Conservation (phyloP, 1,284 basidiomycete species). For the Hemileia vastatrix region DNA sequence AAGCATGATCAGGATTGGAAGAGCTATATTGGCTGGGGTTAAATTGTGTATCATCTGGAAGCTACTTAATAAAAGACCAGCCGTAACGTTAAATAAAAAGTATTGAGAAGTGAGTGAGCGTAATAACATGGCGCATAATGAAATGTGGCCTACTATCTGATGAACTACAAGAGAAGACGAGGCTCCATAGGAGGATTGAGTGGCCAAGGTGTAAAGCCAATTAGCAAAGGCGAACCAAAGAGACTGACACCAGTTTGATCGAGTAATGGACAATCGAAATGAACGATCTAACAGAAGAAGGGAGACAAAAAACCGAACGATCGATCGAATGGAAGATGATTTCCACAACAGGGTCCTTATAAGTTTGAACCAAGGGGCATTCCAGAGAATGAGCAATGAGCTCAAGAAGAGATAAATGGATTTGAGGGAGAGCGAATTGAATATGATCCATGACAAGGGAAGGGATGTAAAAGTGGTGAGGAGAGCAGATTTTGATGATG, state of each 20-base stretch:
- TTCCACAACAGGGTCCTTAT: constrained; percentile 39
- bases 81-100: neutral
- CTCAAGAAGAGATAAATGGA: constrained; percentile 36
- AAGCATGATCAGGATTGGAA: constrained; percentile 13
- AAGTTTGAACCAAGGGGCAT: constrained; percentile 39
- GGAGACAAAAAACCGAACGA: constrained; percentile 27
- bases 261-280: neutral
- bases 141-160: neutral
- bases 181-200: neutral
- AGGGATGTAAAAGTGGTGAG: constrained; percentile 15
- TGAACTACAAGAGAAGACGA: neutral
- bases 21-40: neutral
- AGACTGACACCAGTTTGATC: neutral
- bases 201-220: neutral
- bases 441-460: constrained; percentile 38
- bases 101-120: neutral
- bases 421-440: constrained; percentile 36
- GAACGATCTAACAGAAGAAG: too few relatives aligned
- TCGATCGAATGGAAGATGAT: constrained; percentile 34
- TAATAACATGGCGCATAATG: constrained; percentile 1
- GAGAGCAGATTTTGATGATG: neutral
- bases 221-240: neutral
- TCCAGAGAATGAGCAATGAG: constrained; percentile 38
- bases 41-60: too few relatives aligned
- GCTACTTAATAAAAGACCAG: too few relatives aligned